These are phyloP conservation scores for Mallotus repandus DNA, from an alignment of 441 rosid species.

Conservation along the genomic window DNA sequence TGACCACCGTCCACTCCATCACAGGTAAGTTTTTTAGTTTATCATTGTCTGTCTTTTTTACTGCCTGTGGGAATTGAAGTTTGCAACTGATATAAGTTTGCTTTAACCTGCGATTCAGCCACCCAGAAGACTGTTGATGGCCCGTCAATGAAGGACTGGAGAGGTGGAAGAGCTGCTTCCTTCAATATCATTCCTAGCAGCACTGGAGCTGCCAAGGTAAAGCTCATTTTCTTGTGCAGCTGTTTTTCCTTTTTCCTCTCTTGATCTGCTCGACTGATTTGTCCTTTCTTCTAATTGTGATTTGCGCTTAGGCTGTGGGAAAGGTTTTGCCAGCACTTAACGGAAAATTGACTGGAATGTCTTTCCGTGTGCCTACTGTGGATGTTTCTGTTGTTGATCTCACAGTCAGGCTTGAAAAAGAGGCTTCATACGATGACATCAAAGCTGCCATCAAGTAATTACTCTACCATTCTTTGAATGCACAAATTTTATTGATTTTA, in stretches of 20 bases:
- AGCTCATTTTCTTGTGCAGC: no score
- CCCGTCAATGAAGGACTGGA: slow-evolving; percentile 94
- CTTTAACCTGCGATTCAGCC: slow-evolving; percentile 28
- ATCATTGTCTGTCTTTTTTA: not conserved
- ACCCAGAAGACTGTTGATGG: slow-evolving; percentile 86
- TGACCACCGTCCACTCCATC: slow-evolving; percentile 77
- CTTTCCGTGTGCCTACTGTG: slow-evolving; percentile 83
- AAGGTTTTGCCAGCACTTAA: slow-evolving; percentile 69
- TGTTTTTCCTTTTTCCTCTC: no score
- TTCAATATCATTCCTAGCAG: slow-evolving; percentile 86
- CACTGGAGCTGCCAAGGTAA: slow-evolving; percentile 91
- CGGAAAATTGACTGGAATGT: slow-evolving; percentile 81
- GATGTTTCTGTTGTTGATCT: slow-evolving; percentile 90
- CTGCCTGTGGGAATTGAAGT: no score
- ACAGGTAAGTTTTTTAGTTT: slow-evolving; percentile 40
- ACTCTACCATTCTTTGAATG: not conserved
- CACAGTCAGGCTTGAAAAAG: slow-evolving; percentile 71
- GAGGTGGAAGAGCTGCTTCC: slow-evolving; percentile 99
- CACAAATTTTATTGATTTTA: no score
- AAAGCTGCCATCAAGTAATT: slow-evolving; percentile 71
- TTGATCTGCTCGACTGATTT: not conserved
- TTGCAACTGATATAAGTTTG: not conserved
- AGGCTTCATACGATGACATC: slow-evolving; percentile 58
- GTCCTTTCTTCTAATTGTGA: no score
- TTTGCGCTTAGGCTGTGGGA: slow-evolving; percentile 54